Percentiles rank a stretch among this genome's conserved stretches.
Evolutionary conservation across 352 stramenopile species (phyloP).

Genomic region (Hyaloperonospora arabidopsidis): DNA sequence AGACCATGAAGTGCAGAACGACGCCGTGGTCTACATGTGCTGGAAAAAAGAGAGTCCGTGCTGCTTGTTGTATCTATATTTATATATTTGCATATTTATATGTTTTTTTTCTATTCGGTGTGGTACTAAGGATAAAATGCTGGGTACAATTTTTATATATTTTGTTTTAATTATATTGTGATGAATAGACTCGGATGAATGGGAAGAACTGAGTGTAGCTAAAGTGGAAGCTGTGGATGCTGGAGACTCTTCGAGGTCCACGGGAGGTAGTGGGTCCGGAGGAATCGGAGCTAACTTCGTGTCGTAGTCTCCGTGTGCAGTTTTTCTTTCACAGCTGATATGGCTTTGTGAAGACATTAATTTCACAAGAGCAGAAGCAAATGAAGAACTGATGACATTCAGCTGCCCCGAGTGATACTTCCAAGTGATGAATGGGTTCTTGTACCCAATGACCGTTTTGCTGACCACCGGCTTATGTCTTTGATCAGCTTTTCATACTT

Average conservation of each 20-base stretch:
- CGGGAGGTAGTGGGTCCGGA: slow-evolving; percentile 8
- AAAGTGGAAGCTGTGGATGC: slow-evolving; percentile 45
- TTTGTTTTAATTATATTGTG: background rate
- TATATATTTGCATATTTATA: background rate
- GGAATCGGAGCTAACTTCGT: slow-evolving; percentile 14
- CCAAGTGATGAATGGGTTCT: too few species aligned
- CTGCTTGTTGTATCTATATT: background rate
- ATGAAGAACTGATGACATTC: background rate
- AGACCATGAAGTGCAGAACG: slow-evolving; percentile 80
- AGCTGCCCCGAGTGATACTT: background rate
- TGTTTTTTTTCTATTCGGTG: too few species aligned
- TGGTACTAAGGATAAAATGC: too few species aligned
- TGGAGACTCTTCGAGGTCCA: slow-evolving; percentile 11
- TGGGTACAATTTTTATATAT: background rate
- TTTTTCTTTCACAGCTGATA: too few species aligned
- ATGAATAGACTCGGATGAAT: slow-evolving; percentile 57
- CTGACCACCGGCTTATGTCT: too few species aligned
- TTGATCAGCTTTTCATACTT: slow-evolving; percentile 1
- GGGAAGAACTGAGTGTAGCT: slow-evolving; percentile 69
- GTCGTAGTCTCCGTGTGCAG: slow-evolving; percentile 1
- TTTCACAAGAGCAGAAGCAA: background rate
- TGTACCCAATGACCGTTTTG: too few species aligned
- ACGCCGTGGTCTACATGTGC: slow-evolving; percentile 80
- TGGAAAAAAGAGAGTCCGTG: slow-evolving; percentile 82
- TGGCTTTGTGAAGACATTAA: too few species aligned